Base-by-base conservation (phyloP, 2,329 filamentous ascomycete genomes). In the Calonectria pseudoreteaudii region DNA sequence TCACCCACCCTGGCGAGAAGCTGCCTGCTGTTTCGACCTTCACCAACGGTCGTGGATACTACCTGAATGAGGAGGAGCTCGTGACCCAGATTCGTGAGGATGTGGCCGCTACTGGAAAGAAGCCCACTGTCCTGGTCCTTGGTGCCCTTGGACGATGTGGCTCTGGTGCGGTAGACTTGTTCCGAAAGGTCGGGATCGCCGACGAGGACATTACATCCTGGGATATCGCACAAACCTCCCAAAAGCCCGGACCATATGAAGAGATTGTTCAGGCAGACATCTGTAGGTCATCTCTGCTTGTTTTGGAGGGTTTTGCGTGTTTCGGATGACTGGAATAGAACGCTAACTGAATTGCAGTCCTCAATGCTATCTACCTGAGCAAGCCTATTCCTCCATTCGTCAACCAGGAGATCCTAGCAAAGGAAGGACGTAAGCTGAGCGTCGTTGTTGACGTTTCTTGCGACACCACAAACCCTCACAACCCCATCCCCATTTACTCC, bases 361-460 rank as follows among this genome's bases (percentile, higher is more conserved):
- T 47, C 8, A 47, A 47, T 9, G 44, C 44, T 10, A 47, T 47
- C 10, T 47, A 47, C n/a, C n/a, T 47, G 8, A 23, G 20, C 44
- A 47, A 47, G 44, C 44, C 44, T 1, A 47, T 47, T 9, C 9
- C 44, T 0, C 44, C 44, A 3, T 47, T 47, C 10, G 44, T 47
- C 20, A 47, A 47, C n/a, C 20, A 47, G n/a, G 44, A 47, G n/a
- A 23, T 23, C n/a, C 44, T 47, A 5, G 44, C 44, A 9, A 47
- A 47, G n/a, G 44, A 47, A n/a, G 44, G 44, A 47, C 44, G 44
- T 8, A 47, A 47, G 81, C 90, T 98, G 68, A 91, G 91, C 69
- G 94, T 97, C 56, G 91, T 97, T 74, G 95, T 94, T 84, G 95
- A 97, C 82, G 94, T 97, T 75, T 91, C 88, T 49, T 94, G 93